Conservation (phyloP, 208 protist genomes). For the Porcisia deanei region DNA sequence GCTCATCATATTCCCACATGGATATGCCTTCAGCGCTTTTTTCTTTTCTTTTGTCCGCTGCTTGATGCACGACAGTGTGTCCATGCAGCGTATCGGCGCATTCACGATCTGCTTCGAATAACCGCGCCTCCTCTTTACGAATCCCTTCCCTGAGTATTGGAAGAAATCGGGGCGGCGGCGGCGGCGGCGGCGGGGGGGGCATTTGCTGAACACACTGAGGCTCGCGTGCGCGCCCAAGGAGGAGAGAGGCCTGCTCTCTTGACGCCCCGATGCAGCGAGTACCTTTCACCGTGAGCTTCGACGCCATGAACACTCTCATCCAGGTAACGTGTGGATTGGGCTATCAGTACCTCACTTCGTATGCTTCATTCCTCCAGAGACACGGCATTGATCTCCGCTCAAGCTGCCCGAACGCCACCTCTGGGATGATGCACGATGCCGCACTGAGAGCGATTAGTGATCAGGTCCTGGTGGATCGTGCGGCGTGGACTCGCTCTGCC, state of each 20-base stretch:
- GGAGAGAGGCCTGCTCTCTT: neutral
- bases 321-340: slow-evolving; percentile 48
- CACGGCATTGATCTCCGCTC: slow-evolving; percentile 26
- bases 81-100: too few relatives aligned
- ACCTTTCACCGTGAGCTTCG: slow-evolving; percentile 61
- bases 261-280: slow-evolving; percentile 9
- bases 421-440: slow-evolving; percentile 3
- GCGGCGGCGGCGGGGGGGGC: neutral
- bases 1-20: too few relatives aligned
- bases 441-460: slow-evolving; percentile 10
- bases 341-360: slow-evolving; percentile 56
- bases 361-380: slow-evolving; percentile 40
- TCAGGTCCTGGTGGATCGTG: slow-evolving; percentile 17
- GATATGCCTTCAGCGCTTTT: too few relatives aligned
- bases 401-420: slow-evolving; percentile 17
- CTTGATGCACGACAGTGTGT: too few relatives aligned
- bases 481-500: slow-evolving; percentile 18
- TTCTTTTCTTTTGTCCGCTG: too few relatives aligned
- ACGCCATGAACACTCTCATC: slow-evolving; percentile 65
- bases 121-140: neutral
- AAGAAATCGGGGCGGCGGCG: neutral
- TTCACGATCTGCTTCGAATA: too few relatives aligned
- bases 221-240: neutral
- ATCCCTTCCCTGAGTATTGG: too few relatives aligned
- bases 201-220: neutral